Evolutionary conservation across 768 basidiomycete species (phyloP), one percentile per base, ranked within the genome.

Genomic region (Lentinus brumalis): DNA sequence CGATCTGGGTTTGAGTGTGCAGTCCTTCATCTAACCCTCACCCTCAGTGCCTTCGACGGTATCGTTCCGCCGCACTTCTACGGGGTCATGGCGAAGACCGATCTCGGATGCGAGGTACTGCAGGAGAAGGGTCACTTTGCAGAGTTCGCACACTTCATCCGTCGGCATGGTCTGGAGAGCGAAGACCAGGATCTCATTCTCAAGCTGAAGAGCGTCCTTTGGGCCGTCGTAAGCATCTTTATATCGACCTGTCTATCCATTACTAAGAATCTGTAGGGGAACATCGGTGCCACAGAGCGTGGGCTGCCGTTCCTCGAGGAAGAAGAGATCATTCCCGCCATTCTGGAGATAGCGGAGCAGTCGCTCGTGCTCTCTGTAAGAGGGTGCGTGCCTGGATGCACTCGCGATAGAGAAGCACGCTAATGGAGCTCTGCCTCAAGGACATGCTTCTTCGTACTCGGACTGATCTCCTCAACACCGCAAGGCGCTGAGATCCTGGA

Each of bases 11-110:
- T 21, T 14, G 40, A n/a, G n/a, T 9, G 41, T 62, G 31, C 6
- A 47, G 30, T 26, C 11, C 4, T 21, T 29, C 40, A 53, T 50
- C 64, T 53, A 12, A 32, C 57, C 63, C 31, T 31, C 47, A 56
- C 40, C 4, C 21, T 10, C 21, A 89, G 88, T n/a, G 81, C 83
- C 18, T 92, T 91, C 59, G 94, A 95, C 54, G 91, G 90, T 12
- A 88, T 88, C 11, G 92, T 94, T 12, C 97, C 96, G 2, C 87
- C 91, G 1, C 96, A 99, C 73, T 98, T 99, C 75, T 96, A 98
- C 68, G 96, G 96, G 21, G 96, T 98, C 74, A 92, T 98, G 84
- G 89, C 95, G 49, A 98, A 97, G 74, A 98, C 97, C 3, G 91
- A 92, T 57, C 87, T 96, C 51, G 97, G 97, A 0, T 96, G 95